phyloP scores from a whole-genome alignment of 331 rosid genomes.

The Quercus lobata region DNA sequence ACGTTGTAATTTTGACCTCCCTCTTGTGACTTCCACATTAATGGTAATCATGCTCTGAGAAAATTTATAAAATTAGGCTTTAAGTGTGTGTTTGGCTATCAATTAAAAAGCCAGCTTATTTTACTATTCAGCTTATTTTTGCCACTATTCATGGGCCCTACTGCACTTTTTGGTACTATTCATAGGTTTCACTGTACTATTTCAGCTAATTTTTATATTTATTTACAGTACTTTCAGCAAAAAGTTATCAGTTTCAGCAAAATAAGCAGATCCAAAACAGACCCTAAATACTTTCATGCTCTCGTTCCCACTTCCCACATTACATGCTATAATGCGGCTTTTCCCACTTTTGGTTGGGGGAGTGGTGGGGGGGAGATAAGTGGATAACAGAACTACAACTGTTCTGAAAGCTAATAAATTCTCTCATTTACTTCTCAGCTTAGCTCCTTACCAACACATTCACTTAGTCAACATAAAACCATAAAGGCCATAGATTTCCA shows the following conservation, averaged over 20 bases:
- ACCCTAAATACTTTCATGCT: background rate
- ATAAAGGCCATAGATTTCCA: background rate
- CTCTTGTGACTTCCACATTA: background rate
- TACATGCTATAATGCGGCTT: background rate
- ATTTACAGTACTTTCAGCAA: too few species aligned
- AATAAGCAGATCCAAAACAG: accelerated
- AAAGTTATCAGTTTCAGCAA: too few species aligned
- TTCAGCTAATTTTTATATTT: too few species aligned
- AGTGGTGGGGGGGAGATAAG: background rate
- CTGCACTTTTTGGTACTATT: too few species aligned
- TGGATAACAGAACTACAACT: background rate
- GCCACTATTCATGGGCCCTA: too few species aligned
- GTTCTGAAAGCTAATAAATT: background rate
- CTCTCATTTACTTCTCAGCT: background rate
- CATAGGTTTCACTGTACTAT: accelerated
- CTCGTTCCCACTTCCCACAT: background rate
- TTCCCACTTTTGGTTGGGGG: background rate
- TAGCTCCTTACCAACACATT: background rate
- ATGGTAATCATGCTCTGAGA: background rate
- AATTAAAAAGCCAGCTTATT: too few species aligned
- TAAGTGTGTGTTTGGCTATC: background rate
- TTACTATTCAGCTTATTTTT: too few species aligned
- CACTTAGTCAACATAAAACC: background rate
- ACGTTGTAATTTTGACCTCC: background rate
- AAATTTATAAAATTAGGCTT: background rate